Base-by-base conservation (phyloP, 805 yeast genomes). In the Torulaspora indica region DNA sequence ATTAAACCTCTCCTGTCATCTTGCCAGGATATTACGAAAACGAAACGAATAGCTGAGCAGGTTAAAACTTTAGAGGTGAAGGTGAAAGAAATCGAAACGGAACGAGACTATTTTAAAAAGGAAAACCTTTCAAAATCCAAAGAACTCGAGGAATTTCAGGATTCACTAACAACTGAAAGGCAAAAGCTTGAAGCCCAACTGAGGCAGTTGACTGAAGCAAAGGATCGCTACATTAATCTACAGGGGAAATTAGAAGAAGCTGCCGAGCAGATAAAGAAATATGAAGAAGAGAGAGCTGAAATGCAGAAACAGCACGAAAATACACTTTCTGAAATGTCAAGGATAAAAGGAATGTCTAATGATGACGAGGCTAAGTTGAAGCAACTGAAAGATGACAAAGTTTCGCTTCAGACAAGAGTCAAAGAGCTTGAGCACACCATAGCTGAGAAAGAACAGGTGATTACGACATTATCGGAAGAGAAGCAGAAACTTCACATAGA, bases 1-100 rank as follows among this genome's bases (percentile, higher is more conserved):
- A 68, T 91, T 53, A 86, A 84, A 53, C 98, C 98, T 1, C 61
- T 89, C 33, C 66, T 89, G 10, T 78, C 71, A 47, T 85, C 81
- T 35, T 75, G 82, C 5, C 75, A 78, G 17, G 81, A 79, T 45
- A 75, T 79, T 4, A 66, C 76, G 32, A 82, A 79, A 56, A 71
- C 79, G 3, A 77, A 77, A 45, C 77, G 74, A 43, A 68, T 81
- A 47, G 75, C 76, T 45, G 79, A 77, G 18, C 77, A 82, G 45
- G 66, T 87, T 18, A 73, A 73, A 35, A 55, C 66, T 1, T 64
- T 83, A 31, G 82, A 78, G 43, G 55, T 59, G 0, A 73, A 75
- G 37, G 59, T 81, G 2, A 60, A 64, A 31, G 67, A 69, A 2
- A 44, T 64, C 5, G 71, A 68, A 35, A 48, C 47, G 7, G 66